phyloP scores from a whole-genome alignment of 441 rosid genomes.

The Pelargonium fulgidum region DNA sequence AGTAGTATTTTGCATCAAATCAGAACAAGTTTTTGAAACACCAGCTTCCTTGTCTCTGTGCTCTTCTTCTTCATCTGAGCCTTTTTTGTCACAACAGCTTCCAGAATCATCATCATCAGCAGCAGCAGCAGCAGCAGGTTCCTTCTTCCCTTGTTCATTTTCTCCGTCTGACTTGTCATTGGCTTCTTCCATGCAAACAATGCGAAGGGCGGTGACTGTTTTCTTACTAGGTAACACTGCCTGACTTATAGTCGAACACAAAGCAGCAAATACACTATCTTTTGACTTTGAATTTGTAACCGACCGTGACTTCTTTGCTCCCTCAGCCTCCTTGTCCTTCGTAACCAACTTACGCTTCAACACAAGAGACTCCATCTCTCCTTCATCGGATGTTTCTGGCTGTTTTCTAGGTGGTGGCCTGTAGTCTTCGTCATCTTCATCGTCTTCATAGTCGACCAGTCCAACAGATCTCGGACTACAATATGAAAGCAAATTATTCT shows the following conservation, averaged over 20 bases:
- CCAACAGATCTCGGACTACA: conserved; percentile 67
- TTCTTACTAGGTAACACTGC: conserved; percentile 75
- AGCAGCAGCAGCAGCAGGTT: conserved; percentile 17
- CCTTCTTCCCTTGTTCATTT: conserved; percentile 30
- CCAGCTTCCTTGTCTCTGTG: conserved; percentile 38
- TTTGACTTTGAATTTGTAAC: conserved; percentile 54
- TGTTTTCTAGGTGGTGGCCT: conserved; percentile 82
- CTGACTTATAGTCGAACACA: conserved; percentile 82
- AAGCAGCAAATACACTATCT: conserved; percentile 66
- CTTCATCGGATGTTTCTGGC: conserved; percentile 54
- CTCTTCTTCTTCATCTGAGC: conserved; percentile 32
- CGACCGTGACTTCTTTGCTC: conserved; percentile 56
- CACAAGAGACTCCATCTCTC: conserved; percentile 58
- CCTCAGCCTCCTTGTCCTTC: conserved; percentile 60
- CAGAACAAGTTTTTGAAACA: conserved; percentile 45
- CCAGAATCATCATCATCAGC: too few relatives aligned
- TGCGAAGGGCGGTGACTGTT: conserved; percentile 26
- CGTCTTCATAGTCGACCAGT: conserved; percentile 92
- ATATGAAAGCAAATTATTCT: conserved; percentile 9
- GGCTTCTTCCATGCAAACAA: conserved; percentile 24
- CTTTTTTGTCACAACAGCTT: conserved; percentile 33
- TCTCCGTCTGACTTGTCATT: conserved; percentile 30
- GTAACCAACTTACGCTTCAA: conserved; percentile 63
- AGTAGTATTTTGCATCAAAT: conserved; percentile 37
- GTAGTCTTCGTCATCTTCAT: conserved; percentile 89